phyloP scores from a whole-genome alignment of 257 asterid genomes.

The Fraxinus cuspidata region DNA sequence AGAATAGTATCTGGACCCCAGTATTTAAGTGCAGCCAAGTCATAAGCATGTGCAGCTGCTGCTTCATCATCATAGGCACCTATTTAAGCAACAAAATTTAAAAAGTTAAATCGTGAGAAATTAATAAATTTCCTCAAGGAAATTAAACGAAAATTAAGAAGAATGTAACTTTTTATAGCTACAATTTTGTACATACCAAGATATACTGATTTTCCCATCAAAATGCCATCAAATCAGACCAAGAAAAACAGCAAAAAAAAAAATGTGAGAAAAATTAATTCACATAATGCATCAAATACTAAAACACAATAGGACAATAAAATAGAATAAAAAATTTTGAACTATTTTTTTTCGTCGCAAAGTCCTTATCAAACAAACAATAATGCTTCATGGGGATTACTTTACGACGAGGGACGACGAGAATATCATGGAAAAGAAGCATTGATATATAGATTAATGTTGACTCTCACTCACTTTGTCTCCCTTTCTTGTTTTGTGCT shows the following conservation, averaged over 20 bases:
- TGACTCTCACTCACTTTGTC: slow-evolving; percentile 59
- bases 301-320: too few species aligned
- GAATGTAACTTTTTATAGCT: too few species aligned
- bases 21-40: slow-evolving; percentile 85
- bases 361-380: too few species aligned
- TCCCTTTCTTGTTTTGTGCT: slow-evolving; percentile 91
- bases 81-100: slow-evolving; percentile 1
- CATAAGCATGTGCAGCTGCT: slow-evolving; percentile 90
- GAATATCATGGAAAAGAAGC: not conserved
- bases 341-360: too few species aligned
- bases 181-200: slow-evolving; percentile 51
- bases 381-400: too few species aligned
- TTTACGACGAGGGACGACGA: too few species aligned
- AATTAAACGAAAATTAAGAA: not conserved
- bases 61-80: slow-evolving; percentile 90
- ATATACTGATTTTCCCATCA: slow-evolving; percentile 58
- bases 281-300: not conserved
- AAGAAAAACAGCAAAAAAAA: not conserved
- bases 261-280: not conserved
- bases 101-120: not conserved
- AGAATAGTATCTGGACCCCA: slow-evolving; percentile 89
- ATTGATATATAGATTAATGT: not conserved
- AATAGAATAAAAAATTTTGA: too few species aligned
- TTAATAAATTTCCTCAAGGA: not conserved
- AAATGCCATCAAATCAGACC: slow-evolving; percentile 27